A percentile compares a stretch with the other conserved stretches of the same genome.
phyloP scores from a whole-genome alignment of 2,329 filamentous ascomycete species.

The Sporothrix humicola region DNA sequence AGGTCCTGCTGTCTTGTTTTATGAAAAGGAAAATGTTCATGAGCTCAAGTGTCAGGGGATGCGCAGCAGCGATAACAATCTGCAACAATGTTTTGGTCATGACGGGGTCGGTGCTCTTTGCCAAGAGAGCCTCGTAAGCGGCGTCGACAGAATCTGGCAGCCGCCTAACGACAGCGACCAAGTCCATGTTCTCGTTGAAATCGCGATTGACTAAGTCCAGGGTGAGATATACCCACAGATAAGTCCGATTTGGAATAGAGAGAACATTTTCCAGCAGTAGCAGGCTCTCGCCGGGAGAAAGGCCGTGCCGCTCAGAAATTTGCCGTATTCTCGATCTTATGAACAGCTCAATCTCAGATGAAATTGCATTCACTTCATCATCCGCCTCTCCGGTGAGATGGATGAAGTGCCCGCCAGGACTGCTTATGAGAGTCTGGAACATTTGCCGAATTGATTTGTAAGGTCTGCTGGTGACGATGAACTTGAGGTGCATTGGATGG shows the following conservation, averaged over 20 bases:
- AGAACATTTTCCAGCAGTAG: constrained; percentile 18
- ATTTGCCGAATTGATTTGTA: constrained; percentile 33
- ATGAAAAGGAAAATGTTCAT: constrained; percentile 43
- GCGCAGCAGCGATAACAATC: constrained; percentile 45
- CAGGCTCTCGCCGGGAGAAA: too few relatives aligned
- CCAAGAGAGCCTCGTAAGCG: constrained; percentile 38
- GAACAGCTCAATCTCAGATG: constrained; percentile 27
- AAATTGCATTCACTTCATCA: constrained; percentile 38
- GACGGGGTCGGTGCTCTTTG: constrained; percentile 33
- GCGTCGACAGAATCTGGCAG: constrained; percentile 36
- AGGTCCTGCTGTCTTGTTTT: constrained; percentile 27
- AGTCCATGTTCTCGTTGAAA: constrained; percentile 38
- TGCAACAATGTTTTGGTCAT: constrained; percentile 44
- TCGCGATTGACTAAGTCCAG: constrained; percentile 41
- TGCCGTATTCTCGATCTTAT: constrained; percentile 22
- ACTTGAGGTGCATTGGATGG: constrained; percentile 32
- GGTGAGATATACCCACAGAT: constrained; percentile 48
- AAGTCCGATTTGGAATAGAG: constrained; percentile 44
- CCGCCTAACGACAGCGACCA: constrained; percentile 36
- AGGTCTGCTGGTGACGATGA: constrained; percentile 47
- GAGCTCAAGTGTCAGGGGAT: constrained; percentile 47
- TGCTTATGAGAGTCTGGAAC: too few relatives aligned
- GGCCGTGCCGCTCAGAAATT: too few relatives aligned
- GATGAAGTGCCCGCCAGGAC: constrained; percentile 40
- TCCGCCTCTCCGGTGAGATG: constrained; percentile 43